Evolutionary conservation across 1,284 basidiomycete species (phyloP).

Genomic region (Wolfiporia cocos): DNA sequence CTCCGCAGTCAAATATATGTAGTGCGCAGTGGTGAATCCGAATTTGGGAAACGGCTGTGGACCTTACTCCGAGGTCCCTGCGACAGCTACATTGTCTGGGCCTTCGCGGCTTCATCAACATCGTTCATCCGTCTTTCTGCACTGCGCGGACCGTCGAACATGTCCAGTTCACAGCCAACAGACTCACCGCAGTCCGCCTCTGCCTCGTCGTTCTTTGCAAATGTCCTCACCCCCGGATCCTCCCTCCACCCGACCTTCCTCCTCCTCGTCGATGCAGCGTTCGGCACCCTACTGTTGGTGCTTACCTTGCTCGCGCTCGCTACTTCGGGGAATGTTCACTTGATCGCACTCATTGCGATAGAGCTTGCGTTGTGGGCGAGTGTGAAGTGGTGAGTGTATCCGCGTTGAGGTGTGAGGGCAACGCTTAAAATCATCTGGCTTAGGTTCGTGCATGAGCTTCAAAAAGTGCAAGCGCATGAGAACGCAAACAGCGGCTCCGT

Average conservation of each 20-base stretch:
- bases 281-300: slow-evolving; percentile 50
- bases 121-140: too few species aligned
- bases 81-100: too few species aligned
- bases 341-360: slow-evolving; percentile 56
- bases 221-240: slow-evolving; percentile 65
- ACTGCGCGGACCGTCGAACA: too few species aligned
- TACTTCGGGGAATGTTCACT: slow-evolving; percentile 56
- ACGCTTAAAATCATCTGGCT: neutral
- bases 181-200: too few species aligned
- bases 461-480: slow-evolving; percentile 13
- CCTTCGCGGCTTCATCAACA: too few species aligned
- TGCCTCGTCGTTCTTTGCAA: slow-evolving; percentile 33
- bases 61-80: too few species aligned
- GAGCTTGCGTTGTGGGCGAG: slow-evolving; percentile 67
- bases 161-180: too few species aligned
- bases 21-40: too few species aligned
- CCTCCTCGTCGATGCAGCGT: slow-evolving; percentile 54
- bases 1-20: too few species aligned
- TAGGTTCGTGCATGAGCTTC: slow-evolving; percentile 36
- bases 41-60: too few species aligned
- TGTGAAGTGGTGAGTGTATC: slow-evolving; percentile 59
- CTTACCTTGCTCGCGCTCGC: slow-evolving; percentile 48
- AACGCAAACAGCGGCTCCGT: neutral
- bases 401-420: neutral
- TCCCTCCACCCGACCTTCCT: slow-evolving; percentile 67